These are phyloP conservation scores for Symmetrospora coprosmae DNA, from an alignment of 768 basidiomycete genomes.

Conservation along the genomic window DNA sequence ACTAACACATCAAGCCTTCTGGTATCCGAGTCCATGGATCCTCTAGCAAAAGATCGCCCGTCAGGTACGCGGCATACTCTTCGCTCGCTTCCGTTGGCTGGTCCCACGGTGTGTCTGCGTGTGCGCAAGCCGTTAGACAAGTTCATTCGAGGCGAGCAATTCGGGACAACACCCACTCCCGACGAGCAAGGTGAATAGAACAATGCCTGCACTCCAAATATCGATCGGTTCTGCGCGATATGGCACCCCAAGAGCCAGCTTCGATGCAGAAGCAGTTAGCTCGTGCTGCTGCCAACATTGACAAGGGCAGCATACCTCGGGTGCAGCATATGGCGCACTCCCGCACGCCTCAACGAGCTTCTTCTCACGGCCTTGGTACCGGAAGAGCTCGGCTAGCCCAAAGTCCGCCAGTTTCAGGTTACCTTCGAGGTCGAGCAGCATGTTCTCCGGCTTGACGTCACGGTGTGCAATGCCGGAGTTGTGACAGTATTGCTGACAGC, in stretches of 20 bases:
- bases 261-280: background rate
- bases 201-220: slow-evolving; percentile 89
- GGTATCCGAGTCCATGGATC: slow-evolving; percentile 65
- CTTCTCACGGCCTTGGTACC: slow-evolving; percentile 69
- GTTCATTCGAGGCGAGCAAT: background rate
- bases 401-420: slow-evolving; percentile 88
- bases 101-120: slow-evolving; percentile 93
- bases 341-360: slow-evolving; percentile 69
- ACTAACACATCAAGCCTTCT: slow-evolving; percentile 51
- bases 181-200: slow-evolving; percentile 73
- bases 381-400: slow-evolving; percentile 79
- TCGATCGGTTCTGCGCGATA: slow-evolving; percentile 89
- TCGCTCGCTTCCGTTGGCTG: slow-evolving; percentile 64
- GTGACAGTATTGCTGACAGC: slow-evolving; percentile 62
- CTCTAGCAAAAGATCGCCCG: slow-evolving; percentile 57
- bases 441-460: slow-evolving; percentile 91
- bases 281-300: background rate
- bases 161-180: slow-evolving; percentile 50
- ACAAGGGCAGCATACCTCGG: slow-evolving; percentile 51
- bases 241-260: slow-evolving; percentile 54
- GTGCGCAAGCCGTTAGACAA: background rate
- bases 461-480: slow-evolving; percentile 82
- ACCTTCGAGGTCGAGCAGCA: slow-evolving; percentile 60
- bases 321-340: slow-evolving; percentile 84
- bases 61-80: slow-evolving; percentile 63